Evolutionary conservation across 208 protist genomes (phyloP).

Genomic region (Naegleria gruberi): DNA sequence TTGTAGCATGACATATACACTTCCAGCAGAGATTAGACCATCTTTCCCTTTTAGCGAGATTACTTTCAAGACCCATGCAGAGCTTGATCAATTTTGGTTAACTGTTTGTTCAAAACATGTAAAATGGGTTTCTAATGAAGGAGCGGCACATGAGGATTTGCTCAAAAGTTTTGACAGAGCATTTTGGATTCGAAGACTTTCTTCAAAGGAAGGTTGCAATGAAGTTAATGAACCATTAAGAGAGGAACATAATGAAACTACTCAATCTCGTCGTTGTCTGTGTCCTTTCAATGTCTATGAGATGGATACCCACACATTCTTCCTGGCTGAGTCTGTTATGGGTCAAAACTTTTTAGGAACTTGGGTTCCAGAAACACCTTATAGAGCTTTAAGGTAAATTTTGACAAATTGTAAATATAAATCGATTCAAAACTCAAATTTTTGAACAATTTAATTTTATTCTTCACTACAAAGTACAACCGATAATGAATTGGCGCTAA

Average conservation of each 20-base stretch:
- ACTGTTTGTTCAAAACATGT: background rate
- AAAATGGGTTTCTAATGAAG: background rate
- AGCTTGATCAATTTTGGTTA: background rate
- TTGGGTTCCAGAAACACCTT: background rate
- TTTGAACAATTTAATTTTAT: too few relatives aligned
- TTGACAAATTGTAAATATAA: too few relatives aligned
- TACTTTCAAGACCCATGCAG: background rate
- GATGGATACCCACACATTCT: background rate
- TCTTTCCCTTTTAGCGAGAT: background rate
- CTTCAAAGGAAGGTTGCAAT: background rate
- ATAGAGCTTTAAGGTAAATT: background rate
- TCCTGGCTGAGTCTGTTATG: background rate
- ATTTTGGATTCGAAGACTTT: background rate
- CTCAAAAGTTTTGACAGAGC: slow-evolving; percentile 6
- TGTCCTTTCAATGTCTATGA: background rate
- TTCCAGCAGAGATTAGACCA: background rate
- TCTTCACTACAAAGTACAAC: too few relatives aligned
- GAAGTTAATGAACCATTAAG: background rate
- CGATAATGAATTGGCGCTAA: background rate
- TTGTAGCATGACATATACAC: background rate
- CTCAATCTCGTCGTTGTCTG: background rate
- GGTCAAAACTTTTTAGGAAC: background rate
- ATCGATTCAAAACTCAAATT: too few relatives aligned
- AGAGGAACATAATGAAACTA: background rate
- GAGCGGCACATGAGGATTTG: background rate